Evolutionary conservation across 192 early-diverging fungal species (phyloP).

Genomic region (Gigaspora rosea): DNA sequence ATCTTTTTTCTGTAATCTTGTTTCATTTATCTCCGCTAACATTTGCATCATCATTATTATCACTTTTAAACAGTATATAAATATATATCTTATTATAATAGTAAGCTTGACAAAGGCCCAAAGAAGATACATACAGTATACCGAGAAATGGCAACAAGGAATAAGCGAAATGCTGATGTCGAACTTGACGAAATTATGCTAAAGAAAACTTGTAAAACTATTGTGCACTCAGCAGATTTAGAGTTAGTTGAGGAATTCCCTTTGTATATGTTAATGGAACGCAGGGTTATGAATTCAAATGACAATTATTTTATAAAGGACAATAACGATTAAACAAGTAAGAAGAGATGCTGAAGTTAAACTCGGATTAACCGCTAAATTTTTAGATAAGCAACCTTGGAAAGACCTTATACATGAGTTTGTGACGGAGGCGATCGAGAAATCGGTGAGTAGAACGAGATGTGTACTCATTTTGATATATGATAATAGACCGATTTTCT

Average conservation of each 20-base stretch:
- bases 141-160: too few relatives aligned
- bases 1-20: too few relatives aligned
- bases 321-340: neutral
- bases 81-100: too few relatives aligned
- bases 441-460: neutral
- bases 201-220: neutral
- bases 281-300: neutral
- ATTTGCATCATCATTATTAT: too few relatives aligned
- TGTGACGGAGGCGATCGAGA: neutral
- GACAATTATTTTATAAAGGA: conserved; percentile 4
- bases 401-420: neutral
- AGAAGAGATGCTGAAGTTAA: conserved; percentile 1
- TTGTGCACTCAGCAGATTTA: neutral
- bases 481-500: neutral
- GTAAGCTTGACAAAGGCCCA: too few relatives aligned
- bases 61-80: too few relatives aligned
- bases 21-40: too few relatives aligned
- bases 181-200: neutral
- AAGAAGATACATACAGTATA: too few relatives aligned
- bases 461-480: neutral
- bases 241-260: neutral
- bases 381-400: neutral
- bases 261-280: neutral
- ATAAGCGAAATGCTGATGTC: too few relatives aligned
- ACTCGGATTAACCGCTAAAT: neutral